These are phyloP conservation scores for Cercophora samala DNA, from an alignment of 495 filamentous ascomycete species.

Conservation along the genomic window DNA sequence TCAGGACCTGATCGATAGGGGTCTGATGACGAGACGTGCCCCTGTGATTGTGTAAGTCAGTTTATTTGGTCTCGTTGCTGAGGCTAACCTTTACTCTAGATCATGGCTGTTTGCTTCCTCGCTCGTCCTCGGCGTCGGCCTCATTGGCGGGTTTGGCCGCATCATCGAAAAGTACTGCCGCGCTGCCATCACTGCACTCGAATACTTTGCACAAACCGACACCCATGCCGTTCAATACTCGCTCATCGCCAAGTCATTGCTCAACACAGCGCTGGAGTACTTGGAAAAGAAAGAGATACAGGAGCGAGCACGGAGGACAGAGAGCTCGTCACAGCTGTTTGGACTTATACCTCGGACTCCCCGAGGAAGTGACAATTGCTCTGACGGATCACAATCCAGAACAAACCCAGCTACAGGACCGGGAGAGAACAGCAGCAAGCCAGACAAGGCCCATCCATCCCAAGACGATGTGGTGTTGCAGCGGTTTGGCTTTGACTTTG, in stretches of 20 bases:
- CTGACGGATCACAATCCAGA: not conserved
- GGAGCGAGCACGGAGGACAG: conserved; percentile 38
- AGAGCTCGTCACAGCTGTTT: conserved; percentile 45
- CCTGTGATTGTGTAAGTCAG: conserved; percentile 44
- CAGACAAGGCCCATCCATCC: conserved; percentile 6
- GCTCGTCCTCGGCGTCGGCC: conserved; percentile 44
- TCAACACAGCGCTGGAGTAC: conserved; percentile 37
- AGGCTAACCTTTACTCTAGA: conserved; percentile 17
- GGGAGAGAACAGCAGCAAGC: not conserved
- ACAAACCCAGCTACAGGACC: conserved; percentile 1
- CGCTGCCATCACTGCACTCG: conserved; percentile 40
- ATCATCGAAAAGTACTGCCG: conserved; percentile 44
- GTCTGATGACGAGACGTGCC: conserved; percentile 35
- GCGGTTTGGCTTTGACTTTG: conserved; percentile 29
- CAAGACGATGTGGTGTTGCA: conserved; percentile 14
- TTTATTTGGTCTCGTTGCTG: not conserved
- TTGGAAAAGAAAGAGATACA: conserved; percentile 40
- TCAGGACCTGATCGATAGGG: conserved; percentile 33
- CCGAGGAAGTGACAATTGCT: conserved; percentile 1
- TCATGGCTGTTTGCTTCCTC: conserved; percentile 49
- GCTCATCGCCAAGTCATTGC: conserved; percentile 45
- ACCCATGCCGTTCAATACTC: conserved; percentile 46
- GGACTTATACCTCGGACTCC: conserved; percentile 34
- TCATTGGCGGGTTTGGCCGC: conserved; percentile 44
- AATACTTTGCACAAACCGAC: conserved; percentile 41